Base-by-base conservation (phyloP, 2,329 filamentous ascomycete species). In the Metarhizium guizhouense region DNA sequence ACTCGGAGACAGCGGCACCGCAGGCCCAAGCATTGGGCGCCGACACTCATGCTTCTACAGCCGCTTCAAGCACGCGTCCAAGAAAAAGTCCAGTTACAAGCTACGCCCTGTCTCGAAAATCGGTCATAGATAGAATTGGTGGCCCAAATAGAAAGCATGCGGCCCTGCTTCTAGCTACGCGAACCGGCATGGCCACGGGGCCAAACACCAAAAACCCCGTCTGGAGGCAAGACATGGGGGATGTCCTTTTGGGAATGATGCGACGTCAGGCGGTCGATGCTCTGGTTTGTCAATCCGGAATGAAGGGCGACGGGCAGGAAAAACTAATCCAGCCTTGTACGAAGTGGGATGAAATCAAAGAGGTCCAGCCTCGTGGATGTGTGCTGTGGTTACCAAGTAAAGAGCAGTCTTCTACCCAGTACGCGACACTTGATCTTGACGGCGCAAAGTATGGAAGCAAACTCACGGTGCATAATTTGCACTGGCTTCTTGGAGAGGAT, bases 161-260 rank as follows among this genome's bases (percentile, higher is more conserved):
- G 8, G 49, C 53, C 16, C n/a, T 55, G 47, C 40, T 72, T 16
- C 38, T 61, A 2, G 56, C 55, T 1, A 18, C 53, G 16, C 64
- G 68, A 7, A 61, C 54, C 13, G 70, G 70, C 16, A 67, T 69
- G 61, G 60, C 64, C 3, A 47, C 59, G 11, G 43, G 53, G 1
- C 47, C 59, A 6, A 47, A 63, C 3, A 30, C 51, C 1, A 49
- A 52, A 11, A 52, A 52, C 32, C 53, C 60, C 7, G 51, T 69
- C 20, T 70, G 65, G 61, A 76, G 82, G 34, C 45, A 68, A 5
- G 81, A 84, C 60, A 87, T 86, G 82, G 72, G 76, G 38, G 66
- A 70, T 0, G 70, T 79, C 30, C 62, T 87, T 0, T 68, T 85
- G 4, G 66, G 72, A 6, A 68, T 78, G 56, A 71, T 85, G 68